A percentile compares a stretch with the other conserved stretches of the same genome.
Evolutionary conservation across 768 basidiomycete species (phyloP).

Genomic region (Boletus eberwhitei): DNA sequence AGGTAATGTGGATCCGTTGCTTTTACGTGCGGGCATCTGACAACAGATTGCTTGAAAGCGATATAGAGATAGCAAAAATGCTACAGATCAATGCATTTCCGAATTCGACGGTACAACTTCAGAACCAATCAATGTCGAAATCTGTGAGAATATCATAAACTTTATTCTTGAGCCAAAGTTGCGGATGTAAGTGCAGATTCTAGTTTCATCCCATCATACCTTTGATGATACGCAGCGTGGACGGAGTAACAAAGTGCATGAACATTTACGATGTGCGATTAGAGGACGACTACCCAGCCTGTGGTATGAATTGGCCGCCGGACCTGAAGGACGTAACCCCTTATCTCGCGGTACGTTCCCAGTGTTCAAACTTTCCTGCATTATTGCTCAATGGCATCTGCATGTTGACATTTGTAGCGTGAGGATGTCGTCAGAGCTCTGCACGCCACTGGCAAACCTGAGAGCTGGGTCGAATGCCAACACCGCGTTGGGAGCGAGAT

Average conservation of each 20-base stretch:
- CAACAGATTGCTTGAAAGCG: slow-evolving; percentile 36
- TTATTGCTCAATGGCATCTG: not conserved
- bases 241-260: slow-evolving; percentile 73
- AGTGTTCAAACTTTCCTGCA: not conserved
- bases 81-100: slow-evolving; percentile 58
- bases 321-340: slow-evolving; percentile 71
- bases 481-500: slow-evolving; percentile 63
- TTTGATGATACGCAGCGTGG: slow-evolving; percentile 43
- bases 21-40: slow-evolving; percentile 3
- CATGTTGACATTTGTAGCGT: slow-evolving; percentile 46
- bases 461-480: slow-evolving; percentile 87
- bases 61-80: slow-evolving; percentile 56
- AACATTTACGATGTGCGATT: slow-evolving; percentile 95
- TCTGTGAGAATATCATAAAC: slow-evolving; percentile 60
- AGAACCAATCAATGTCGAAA: slow-evolving; percentile 52
- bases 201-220: not conserved
- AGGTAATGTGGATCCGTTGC: slow-evolving; percentile 40
- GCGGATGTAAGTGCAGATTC: slow-evolving; percentile 20
- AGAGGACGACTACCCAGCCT: slow-evolving; percentile 81
- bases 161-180: slow-evolving; percentile 33
- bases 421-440: slow-evolving; percentile 76
- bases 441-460: slow-evolving; percentile 74
- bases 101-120: slow-evolving; percentile 37
- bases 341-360: slow-evolving; percentile 71
- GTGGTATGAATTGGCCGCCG: slow-evolving; percentile 98